Evolutionary conservation across 345 rosid species (phyloP).

Genomic region (Hibiscus tridactylites): DNA sequence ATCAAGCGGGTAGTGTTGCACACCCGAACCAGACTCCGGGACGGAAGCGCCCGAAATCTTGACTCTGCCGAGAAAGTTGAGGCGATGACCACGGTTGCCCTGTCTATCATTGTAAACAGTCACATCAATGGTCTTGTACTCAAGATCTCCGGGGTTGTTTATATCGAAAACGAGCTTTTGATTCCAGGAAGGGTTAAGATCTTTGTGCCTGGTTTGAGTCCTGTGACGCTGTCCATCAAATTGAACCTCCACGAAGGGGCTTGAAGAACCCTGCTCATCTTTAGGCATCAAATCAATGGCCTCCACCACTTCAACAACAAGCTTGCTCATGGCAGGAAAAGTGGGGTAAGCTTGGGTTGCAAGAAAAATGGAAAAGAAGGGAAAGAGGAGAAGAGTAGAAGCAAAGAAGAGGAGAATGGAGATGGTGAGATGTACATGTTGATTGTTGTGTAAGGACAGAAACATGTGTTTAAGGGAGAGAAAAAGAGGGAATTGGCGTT

Average conservation of each 20-base stretch:
- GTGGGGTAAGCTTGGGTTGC: background rate
- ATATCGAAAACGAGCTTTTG: slow-evolving; percentile 54
- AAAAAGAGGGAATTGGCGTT: background rate
- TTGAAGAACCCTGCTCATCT: slow-evolving; percentile 78
- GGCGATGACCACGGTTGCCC: slow-evolving; percentile 31
- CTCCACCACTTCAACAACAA: slow-evolving; percentile 63
- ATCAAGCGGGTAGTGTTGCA: slow-evolving; percentile 76
- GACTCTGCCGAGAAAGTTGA: slow-evolving; percentile 73
- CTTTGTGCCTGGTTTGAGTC: slow-evolving; percentile 54
- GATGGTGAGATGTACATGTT: slow-evolving; percentile 11
- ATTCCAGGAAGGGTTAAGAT: slow-evolving; percentile 73
- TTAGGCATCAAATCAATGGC: slow-evolving; percentile 79
- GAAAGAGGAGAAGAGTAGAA: slow-evolving; percentile 8
- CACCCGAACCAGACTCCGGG: slow-evolving; percentile 48
- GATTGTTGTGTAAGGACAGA: slow-evolving; percentile 17
- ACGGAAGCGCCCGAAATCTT: slow-evolving; percentile 59
- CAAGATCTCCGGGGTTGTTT: slow-evolving; percentile 31
- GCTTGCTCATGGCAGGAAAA: slow-evolving; percentile 42
- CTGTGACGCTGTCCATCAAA: slow-evolving; percentile 50
- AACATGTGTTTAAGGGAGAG: slow-evolving; percentile 14
- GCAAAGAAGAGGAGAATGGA: slow-evolving; percentile 21
- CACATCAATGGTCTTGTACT: slow-evolving; percentile 41
- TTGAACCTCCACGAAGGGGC: slow-evolving; percentile 61
- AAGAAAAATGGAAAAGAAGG: background rate
- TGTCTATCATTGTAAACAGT: slow-evolving; percentile 46